A percentile compares a stretch with the other conserved stretches of the same genome.
These are phyloP conservation scores for Sphenostylis stenocarpa DNA, from an alignment of 306 rosid species.

Conservation along the genomic window DNA sequence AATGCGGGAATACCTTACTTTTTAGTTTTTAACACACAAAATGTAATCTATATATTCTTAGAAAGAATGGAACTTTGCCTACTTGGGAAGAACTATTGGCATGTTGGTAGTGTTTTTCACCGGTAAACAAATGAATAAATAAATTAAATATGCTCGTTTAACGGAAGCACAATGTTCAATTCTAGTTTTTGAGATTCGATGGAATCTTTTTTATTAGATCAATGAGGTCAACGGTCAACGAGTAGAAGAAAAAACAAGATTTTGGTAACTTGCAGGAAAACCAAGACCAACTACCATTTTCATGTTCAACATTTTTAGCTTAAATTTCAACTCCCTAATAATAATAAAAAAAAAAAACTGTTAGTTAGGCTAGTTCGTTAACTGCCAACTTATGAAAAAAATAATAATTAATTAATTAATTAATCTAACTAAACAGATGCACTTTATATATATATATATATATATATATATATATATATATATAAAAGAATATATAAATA, in stretches of 20 bases:
- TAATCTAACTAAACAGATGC: too few species aligned
- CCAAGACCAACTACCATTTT: neutral
- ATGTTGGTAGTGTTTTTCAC: neutral
- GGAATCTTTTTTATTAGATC: neutral
- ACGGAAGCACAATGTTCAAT: constrained; percentile 11
- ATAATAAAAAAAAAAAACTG: too few species aligned
- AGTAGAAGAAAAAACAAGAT: neutral
- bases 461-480: too few species aligned
- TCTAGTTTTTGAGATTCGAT: neutral
- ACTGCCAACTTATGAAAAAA: too few species aligned
- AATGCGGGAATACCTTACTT: neutral
- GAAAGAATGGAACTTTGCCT: neutral
- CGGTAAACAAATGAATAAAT: neutral
- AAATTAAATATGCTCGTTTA: neutral
- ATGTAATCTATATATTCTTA: neutral
- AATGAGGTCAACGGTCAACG: constrained; percentile 20
- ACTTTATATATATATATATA: too few species aligned
- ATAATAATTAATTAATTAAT: too few species aligned
- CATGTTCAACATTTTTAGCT: neutral
- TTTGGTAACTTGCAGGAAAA: neutral
- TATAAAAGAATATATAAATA: too few species aligned
- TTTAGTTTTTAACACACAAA: neutral
- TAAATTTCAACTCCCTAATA: constrained; percentile 3
- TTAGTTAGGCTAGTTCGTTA: too few species aligned
- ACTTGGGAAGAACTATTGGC: neutral